Percentiles rank a stretch among this genome's conserved stretches.
Conservation (phyloP, 1,284 basidiomycete species). For the Moesziomyces sp. region DNA sequence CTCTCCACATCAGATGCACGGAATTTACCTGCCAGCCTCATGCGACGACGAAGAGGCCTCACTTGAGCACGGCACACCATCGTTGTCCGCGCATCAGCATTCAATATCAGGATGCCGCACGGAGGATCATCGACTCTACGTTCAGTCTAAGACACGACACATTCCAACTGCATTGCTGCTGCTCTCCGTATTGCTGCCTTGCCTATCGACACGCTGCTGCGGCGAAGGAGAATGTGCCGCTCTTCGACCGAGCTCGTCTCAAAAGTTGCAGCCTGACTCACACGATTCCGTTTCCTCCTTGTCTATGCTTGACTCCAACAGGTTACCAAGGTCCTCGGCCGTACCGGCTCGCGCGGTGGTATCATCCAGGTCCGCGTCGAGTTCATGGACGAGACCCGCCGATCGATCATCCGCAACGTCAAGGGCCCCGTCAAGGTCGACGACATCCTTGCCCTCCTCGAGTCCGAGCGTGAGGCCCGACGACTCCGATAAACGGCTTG, state of each 20-base stretch:
- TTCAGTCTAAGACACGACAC: too few relatives aligned
- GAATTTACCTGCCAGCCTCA: too few relatives aligned
- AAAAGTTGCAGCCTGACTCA: constrained; percentile 16
- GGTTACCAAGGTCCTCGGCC: constrained; percentile 85
- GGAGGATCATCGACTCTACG: too few relatives aligned
- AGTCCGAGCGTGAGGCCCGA: constrained; percentile 99
- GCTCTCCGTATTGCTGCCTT: too few relatives aligned
- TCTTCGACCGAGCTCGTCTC: neutral
- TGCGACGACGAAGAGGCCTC: too few relatives aligned
- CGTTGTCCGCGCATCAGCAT: too few relatives aligned
- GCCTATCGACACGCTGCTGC: constrained; percentile 1
- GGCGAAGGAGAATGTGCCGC: neutral
- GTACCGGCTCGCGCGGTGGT: constrained; percentile 98
- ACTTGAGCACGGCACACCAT: too few relatives aligned
- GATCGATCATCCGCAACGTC: constrained; percentile 98
- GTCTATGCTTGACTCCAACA: constrained; percentile 19
- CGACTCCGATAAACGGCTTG: constrained; percentile 47
- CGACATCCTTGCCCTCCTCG: constrained; percentile 96
- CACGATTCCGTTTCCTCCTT: constrained; percentile 4
- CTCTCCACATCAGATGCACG: too few relatives aligned
- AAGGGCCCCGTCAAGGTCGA: constrained; percentile 97
- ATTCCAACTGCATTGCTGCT: neutral
- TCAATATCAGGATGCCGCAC: too few relatives aligned
- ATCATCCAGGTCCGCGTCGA: constrained; percentile 99
- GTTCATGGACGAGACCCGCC: constrained; percentile 97